phyloP scores from a whole-genome alignment of 371 early-diverging fungal genomes.

The Thermomucor indicae-seudaticae region DNA sequence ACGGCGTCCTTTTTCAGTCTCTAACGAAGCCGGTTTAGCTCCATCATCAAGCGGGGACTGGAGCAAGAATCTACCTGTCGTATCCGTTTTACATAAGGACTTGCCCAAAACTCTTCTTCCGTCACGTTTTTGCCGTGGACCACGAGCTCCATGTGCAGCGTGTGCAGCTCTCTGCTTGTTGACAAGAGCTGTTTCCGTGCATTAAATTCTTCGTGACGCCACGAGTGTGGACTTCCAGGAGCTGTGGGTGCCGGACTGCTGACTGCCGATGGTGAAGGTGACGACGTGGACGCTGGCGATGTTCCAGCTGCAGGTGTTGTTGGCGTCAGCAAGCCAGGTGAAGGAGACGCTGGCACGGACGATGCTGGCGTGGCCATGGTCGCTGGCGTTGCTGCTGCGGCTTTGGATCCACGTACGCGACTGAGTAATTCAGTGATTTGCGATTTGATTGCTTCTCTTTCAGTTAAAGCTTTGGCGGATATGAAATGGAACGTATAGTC shows the following conservation, averaged over 20 bases:
- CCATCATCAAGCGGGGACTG: too few relatives aligned
- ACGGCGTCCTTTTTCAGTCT: conserved; percentile 72
- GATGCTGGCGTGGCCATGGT: conserved; percentile 3
- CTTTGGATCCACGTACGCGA: conserved; percentile 27
- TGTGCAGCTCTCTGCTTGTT: conserved; percentile 64
- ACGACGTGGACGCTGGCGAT: conserved; percentile 16
- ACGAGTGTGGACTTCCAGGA: conserved; percentile 11
- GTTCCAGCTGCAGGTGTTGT: conserved; percentile 19
- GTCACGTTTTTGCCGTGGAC: conserved; percentile 61
- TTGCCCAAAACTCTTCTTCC: conserved; percentile 93
- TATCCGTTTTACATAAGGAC: conserved; percentile 57
- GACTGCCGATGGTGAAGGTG: too few relatives aligned
- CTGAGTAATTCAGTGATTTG: conserved; percentile 46
- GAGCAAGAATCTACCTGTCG: conserved; percentile 18
- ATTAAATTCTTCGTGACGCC: conserved; percentile 53
- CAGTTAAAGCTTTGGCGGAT: conserved; percentile 45
- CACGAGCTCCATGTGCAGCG: conserved; percentile 79
- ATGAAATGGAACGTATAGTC: conserved; percentile 51
- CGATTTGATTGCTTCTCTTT: conserved; percentile 55
- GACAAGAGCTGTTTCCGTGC: conserved; percentile 60
- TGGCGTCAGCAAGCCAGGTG: too few relatives aligned
- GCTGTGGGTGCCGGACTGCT: conserved; percentile 9
- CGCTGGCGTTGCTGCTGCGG: conserved; percentile 3
- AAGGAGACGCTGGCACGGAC: conserved; percentile 6
- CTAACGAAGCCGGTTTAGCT: conserved; percentile 14